phyloP scores from a whole-genome alignment of 257 asterid genomes.

The Linderniella brevidens region DNA sequence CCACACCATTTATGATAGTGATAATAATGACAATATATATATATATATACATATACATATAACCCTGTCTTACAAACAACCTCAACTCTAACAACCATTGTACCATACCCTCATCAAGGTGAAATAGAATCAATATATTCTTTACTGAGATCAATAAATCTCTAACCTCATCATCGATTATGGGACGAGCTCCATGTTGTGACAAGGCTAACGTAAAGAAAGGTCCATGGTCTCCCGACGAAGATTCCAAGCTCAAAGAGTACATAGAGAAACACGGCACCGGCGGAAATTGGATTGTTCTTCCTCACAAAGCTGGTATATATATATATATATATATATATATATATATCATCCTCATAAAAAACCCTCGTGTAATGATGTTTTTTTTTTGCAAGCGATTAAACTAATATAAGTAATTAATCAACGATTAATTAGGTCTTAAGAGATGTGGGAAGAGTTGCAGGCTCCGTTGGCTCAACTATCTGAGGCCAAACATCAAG shows the following conservation, averaged over 20 bases:
- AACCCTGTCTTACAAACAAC: too few relatives aligned
- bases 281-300: conserved; percentile 56
- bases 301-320: conserved; percentile 66
- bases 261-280: conserved; percentile 34
- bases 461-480: conserved; percentile 65
- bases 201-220: conserved; percentile 56
- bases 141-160: too few relatives aligned
- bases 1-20: too few relatives aligned
- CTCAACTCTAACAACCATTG: too few relatives aligned
- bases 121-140: too few relatives aligned
- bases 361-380: too few relatives aligned
- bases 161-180: not conserved
- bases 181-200: conserved; percentile 88
- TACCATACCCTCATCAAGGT: too few relatives aligned
- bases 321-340: not conserved
- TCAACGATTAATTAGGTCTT: conserved; percentile 33
- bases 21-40: too few relatives aligned
- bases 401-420: too few relatives aligned
- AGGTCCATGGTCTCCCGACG: conserved; percentile 78
- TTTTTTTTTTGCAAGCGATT: too few relatives aligned
- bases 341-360: too few relatives aligned
- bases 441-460: conserved; percentile 76
- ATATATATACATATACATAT: too few relatives aligned
- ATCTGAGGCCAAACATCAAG: conserved; percentile 51
- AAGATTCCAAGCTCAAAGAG: conserved; percentile 35